Evolutionary conservation across 352 stramenopile species (phyloP).

Genomic region (Phytophthora pisi): DNA sequence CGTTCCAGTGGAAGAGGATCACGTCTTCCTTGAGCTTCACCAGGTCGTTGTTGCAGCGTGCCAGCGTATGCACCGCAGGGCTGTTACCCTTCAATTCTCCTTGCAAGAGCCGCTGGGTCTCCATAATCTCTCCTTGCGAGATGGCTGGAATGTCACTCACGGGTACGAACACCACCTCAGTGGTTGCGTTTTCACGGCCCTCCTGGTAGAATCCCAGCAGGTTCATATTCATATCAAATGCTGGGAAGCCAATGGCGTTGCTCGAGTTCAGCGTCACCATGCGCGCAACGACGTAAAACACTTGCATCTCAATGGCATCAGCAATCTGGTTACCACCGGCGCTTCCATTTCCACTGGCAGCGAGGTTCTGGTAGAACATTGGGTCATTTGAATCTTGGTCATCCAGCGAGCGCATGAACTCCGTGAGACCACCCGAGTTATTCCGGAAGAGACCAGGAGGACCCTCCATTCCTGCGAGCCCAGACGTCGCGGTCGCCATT

Average conservation of each 20-base stretch:
- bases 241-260: conserved; percentile 78
- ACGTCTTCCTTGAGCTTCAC: conserved; percentile 88
- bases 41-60: conserved; percentile 80
- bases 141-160: conserved; percentile 79
- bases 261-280: conserved; percentile 79
- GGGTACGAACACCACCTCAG: conserved; percentile 82
- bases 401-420: conserved; percentile 82
- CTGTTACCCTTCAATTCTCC: conserved; percentile 79
- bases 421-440: conserved; percentile 74
- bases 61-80: conserved; percentile 68
- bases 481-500: conserved; percentile 42
- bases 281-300: conserved; percentile 78
- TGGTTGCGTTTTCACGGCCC: conserved; percentile 70
- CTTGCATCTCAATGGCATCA: conserved; percentile 80
- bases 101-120: conserved; percentile 70
- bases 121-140: conserved; percentile 66
- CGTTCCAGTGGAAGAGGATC: conserved; percentile 87
- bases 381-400: conserved; percentile 65
- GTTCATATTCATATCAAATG: conserved; percentile 73
- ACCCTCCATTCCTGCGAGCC: conserved; percentile 66
- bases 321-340: conserved; percentile 52
- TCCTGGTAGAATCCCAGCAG: conserved; percentile 87
- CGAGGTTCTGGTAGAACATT: conserved; percentile 73
- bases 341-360: conserved; percentile 29
- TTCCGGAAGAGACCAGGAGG: conserved; percentile 75